phyloP scores from a whole-genome alignment of 306 rosid species.

The Prunus salicina region DNA sequence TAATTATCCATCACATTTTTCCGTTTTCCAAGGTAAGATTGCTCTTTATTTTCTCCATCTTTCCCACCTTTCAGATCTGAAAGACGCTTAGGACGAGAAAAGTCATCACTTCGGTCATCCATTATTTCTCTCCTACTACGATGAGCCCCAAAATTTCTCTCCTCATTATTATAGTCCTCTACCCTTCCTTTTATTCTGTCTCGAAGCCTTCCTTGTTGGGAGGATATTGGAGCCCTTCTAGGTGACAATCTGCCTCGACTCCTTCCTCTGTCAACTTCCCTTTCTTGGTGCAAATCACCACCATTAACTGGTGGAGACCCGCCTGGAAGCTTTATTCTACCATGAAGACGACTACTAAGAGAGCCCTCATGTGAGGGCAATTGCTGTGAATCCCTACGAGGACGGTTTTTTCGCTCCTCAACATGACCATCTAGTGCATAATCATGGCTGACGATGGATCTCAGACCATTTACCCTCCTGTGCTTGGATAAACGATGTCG shows the following conservation, averaged over 20 bases:
- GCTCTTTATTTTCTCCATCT: slow-evolving; percentile 47
- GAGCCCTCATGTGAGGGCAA: slow-evolving; percentile 52
- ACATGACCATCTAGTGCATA: slow-evolving; percentile 40
- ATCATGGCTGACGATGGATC: slow-evolving; percentile 72
- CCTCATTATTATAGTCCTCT: slow-evolving; percentile 49
- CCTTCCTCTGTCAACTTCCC: slow-evolving; percentile 63
- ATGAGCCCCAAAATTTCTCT: slow-evolving; percentile 43
- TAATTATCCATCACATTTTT: slow-evolving; percentile 35
- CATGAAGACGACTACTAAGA: slow-evolving; percentile 66
- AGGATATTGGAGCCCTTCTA: slow-evolving; percentile 50
- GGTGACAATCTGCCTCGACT: slow-evolving; percentile 55
- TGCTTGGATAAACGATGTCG: slow-evolving; percentile 78
- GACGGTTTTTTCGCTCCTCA: slow-evolving; percentile 52
- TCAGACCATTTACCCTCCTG: slow-evolving; percentile 63
- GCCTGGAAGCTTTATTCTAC: slow-evolving; percentile 76
- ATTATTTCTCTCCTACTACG: slow-evolving; percentile 42
- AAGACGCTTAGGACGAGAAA: slow-evolving; percentile 65
- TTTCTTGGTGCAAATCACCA: slow-evolving; percentile 43
- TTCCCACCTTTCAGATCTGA: slow-evolving; percentile 61
- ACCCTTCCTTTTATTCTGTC: slow-evolving; percentile 72
- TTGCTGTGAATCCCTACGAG: slow-evolving; percentile 53
- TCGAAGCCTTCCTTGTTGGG: slow-evolving; percentile 60
- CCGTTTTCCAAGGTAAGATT: slow-evolving; percentile 52
- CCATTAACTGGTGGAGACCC: slow-evolving; percentile 36
- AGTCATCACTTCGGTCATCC: slow-evolving; percentile 39